Base-by-base conservation (phyloP, 495 filamentous ascomycete species). In the Emericellopsis terricola region DNA sequence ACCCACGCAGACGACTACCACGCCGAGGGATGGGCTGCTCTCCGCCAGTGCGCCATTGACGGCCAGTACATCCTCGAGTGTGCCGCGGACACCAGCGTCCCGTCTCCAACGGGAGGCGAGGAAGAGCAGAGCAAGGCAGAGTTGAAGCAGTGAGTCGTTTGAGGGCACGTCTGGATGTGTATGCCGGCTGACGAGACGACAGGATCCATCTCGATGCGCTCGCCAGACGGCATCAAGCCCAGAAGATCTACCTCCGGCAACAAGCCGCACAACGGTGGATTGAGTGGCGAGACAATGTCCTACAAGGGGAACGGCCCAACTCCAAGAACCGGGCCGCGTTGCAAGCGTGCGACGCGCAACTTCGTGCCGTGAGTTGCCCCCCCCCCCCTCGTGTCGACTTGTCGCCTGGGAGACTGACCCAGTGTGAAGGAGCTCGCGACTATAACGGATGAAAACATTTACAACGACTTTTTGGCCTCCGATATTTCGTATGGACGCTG, bases 161-260 rank as follows among this genome's bases (percentile, higher is more conserved):
- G 21, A n/a, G 11, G n/a, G n/a, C n/a, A n/a, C n/a, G n/a, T n/a
- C n/a, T n/a, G n/a, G n/a, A n/a, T n/a, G n/a, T n/a, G n/a, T n/a
- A n/a, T n/a, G n/a, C n/a, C n/a, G n/a, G n/a, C n/a, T n/a, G n/a
- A n/a, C n/a, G n/a, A n/a, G n/a, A n/a, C 28, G 27, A 41, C 41
- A 87, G 82, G 41, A 70, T 91, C 35, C 70, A 82, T 29, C 62
- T 80, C 29, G 85, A 94, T 41, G 75, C 80, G 27, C 75, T 69
- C 44, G 65, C 78, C 13, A 73, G 85, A 34, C 71, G 85, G 33
- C 84, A 91, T 62, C 76, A 81, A 52, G 81, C 69, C 23, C 83
- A 89, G 50, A 81, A 77, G 52, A 82, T 85, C 39, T 86, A 86
- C 44, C 67, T 87, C 13, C 74, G 78, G 18, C 77, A 80, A 27